phyloP scores from a whole-genome alignment of 345 rosid species.

The Brassica nigra region DNA sequence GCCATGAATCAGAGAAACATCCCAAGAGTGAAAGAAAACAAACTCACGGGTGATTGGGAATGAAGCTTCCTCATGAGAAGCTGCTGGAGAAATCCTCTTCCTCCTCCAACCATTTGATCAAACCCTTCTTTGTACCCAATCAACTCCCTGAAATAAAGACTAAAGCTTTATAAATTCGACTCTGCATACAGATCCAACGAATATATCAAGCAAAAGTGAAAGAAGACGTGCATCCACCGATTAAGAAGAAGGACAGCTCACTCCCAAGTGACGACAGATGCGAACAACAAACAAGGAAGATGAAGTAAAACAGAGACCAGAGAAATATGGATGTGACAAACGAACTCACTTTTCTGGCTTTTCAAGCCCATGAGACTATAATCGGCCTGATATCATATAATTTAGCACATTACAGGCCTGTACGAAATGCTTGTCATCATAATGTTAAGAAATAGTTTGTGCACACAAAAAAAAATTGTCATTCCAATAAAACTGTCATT shows the following conservation, averaged over 20 bases:
- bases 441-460: too few relatives aligned
- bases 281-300: background rate
- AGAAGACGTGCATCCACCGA: background rate
- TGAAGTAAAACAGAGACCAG: conserved; percentile 19
- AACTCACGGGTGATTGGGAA: conserved; percentile 58
- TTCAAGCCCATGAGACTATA: background rate
- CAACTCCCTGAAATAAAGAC: conserved; percentile 4
- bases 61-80: conserved; percentile 48
- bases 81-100: conserved; percentile 69
- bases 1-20: background rate
- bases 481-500: too few relatives aligned
- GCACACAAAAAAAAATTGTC: too few relatives aligned
- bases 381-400: background rate
- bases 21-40: background rate
- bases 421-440: too few relatives aligned
- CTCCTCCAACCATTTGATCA: conserved; percentile 82
- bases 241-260: background rate
- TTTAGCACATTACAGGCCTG: background rate
- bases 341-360: background rate
- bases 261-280: background rate
- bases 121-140: conserved; percentile 26
- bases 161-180: background rate
- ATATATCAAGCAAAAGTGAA: background rate
- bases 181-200: conserved; percentile 11
- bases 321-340: conserved; percentile 14